Base-by-base conservation (phyloP, 352 stramenopile species). In the Thalassiosira hispida region DNA sequence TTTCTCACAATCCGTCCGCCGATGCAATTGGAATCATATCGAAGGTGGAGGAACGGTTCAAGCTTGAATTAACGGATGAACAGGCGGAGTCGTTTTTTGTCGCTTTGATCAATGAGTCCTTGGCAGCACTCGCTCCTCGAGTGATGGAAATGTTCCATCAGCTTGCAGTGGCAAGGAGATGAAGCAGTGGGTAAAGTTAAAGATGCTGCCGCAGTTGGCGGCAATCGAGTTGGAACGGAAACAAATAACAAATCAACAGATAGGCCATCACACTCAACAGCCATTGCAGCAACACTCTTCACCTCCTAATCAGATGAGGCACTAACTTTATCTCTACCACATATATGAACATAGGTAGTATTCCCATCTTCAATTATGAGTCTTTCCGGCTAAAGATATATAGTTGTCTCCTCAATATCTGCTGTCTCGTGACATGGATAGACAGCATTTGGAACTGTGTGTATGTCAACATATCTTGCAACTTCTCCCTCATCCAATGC, bases 81-180 rank as follows among this genome's bases (percentile, higher is more conserved):
- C 95, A 99, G 78, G 97, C 97, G 3, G 97, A 99, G 68, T 90
- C 96, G 33, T 98, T 98, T 88, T 99, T 99, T 79, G 79, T 98
- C 7, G 91, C 89, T 3, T 92, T 99, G 25, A 98, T 99, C 75
- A 96, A 94, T 65, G 96, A 99, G 74, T 98, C 94, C 77, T 92
- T 98, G 29, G 94, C 91, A 31, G 96, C 97, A 18, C 88, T 99
- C 31, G 92, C 76, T 90, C 90, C 90, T 16, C 75, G 83, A 52
- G 76, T 94, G 0, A 92, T 93, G 86, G 90, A 94, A 73, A 81
- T 93, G 20, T 93, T 94, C 53, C 90, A 94, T 64, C 88, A 90
- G 20, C 84, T 94, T 70, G 69, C 86, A 53, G 90, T 94, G n/a
- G 86, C 90, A 18, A 75, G 86, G 22, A 73, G 89, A 73, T 94